Evolutionary conservation across 495 filamentous ascomycete genomes (phyloP).

Genomic region (Clavariopsis aquatica): DNA sequence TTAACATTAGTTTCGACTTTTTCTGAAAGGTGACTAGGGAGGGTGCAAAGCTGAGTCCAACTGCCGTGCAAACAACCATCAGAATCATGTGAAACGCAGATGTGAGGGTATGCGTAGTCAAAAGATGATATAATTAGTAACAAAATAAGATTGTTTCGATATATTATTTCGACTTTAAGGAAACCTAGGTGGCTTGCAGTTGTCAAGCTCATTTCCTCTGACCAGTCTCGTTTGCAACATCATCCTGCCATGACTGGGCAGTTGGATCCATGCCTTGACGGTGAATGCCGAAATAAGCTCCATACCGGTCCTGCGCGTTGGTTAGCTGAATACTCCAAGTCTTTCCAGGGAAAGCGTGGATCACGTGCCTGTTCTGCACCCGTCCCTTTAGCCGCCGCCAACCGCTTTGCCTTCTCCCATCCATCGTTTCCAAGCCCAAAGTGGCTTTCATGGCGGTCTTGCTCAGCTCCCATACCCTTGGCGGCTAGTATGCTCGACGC

Average conservation of each 20-base stretch:
- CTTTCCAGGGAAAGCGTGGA: not conserved
- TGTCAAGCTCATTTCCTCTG: not conserved
- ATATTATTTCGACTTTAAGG: no score
- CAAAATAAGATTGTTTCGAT: no score
- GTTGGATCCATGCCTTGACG: not conserved
- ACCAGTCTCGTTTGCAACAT: not conserved
- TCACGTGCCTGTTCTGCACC: slow-evolving; percentile 26
- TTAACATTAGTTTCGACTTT: no score
- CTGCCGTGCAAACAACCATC: no score
- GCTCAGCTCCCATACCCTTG: slow-evolving; percentile 17
- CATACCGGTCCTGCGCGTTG: slow-evolving; percentile 9
- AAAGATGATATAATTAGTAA: no score
- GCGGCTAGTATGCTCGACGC: slow-evolving; percentile 3
- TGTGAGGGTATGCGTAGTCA: no score
- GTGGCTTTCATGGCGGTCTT: slow-evolving; percentile 12
- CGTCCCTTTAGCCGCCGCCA: slow-evolving; percentile 1
- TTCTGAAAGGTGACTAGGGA: no score
- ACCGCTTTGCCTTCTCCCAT: slow-evolving; percentile 4
- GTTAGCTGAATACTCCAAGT: not conserved
- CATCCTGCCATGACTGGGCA: slow-evolving; percentile 1
- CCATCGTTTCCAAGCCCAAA: slow-evolving; percentile 25
- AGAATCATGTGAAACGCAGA: no score
- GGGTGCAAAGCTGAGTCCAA: no score
- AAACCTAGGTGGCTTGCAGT: no score
- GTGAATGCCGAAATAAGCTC: slow-evolving; percentile 14